Base-by-base conservation (phyloP, 441 rosid genomes). In the Jatropha multifida region DNA sequence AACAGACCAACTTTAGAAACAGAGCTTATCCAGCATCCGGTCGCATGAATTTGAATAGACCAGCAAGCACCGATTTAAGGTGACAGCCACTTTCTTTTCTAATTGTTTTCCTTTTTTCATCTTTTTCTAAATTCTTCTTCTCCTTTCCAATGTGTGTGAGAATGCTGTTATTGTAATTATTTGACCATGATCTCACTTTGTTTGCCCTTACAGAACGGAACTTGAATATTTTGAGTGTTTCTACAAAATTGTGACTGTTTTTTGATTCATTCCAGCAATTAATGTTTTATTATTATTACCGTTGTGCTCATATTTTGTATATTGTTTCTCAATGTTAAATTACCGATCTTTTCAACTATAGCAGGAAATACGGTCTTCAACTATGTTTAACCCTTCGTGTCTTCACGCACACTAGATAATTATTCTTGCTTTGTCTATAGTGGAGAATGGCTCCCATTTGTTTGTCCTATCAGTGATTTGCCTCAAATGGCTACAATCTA, bases 1-100 rank as follows among this genome's bases (percentile, higher is more conserved):
- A 82, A 77, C 88, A 85, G 38, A 74, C 86, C 7, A 86, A 75
- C 68, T 88, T 84, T 44, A 73, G 85, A 27, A 87, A 76, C 84
- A 90, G 85, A 77, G 94, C 90, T 41, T 89, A 90, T 75, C 92
- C 91, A 2, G 94, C 94, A 58, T 88, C 94, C 0, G 96, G 97
- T 65, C 86, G 90, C 69, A 75, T 91, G 85, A 90, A 91, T 86
- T 76, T 91, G 85, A 90, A 91, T 86, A 86, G 86, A 75, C 76
- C 87, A 0, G 94, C 94, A 49, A 86, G 80, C 71, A 66, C 82
- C 70, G 68, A 76, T 52, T 46, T 73, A 55, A 81, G 89, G 75
- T 85, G 82, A 89, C 20, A 38, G 5, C 26, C 37, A 20, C 61
- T 41, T 10, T 54, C 20, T 40, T 76, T 77, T 46, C 66, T 15